A percentile compares a stretch with the other conserved stretches of the same genome.
These are phyloP conservation scores for Endoconidiophora polonica DNA, from an alignment of 2,329 filamentous ascomycete genomes.

Conservation along the genomic window DNA sequence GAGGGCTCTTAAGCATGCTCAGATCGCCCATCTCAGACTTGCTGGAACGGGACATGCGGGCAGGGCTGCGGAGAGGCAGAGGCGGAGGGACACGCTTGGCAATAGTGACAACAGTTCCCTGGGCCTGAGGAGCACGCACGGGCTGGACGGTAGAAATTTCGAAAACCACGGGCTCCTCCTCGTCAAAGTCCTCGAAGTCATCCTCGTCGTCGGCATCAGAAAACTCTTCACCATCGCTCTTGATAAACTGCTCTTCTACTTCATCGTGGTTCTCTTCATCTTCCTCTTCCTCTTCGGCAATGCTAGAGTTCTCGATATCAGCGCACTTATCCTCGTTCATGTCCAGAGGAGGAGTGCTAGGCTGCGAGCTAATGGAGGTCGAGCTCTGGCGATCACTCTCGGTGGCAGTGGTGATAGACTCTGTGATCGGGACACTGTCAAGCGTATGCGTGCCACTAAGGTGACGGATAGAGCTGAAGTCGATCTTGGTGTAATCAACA, in stretches of 20 bases:
- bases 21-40: slow-evolving; percentile 47
- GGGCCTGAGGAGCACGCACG: slow-evolving; percentile 38
- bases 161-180: slow-evolving; percentile 52
- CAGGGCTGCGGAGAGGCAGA: slow-evolving; percentile 61
- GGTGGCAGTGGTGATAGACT: slow-evolving; percentile 10
- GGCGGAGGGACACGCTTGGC: slow-evolving; percentile 64
- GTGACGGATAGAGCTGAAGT: slow-evolving; percentile 32
- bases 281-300: slow-evolving; percentile 8
- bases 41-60: slow-evolving; percentile 36
- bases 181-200: slow-evolving; percentile 31
- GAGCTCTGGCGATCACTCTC: slow-evolving; percentile 13
- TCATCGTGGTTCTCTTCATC: slow-evolving; percentile 20
- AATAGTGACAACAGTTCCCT: slow-evolving; percentile 70
- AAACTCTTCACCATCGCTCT: slow-evolving; percentile 15
- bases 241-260: slow-evolving; percentile 20
- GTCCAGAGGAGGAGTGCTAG: slow-evolving; percentile 11
- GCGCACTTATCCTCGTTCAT: slow-evolving; percentile 8
- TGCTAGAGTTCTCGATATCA: background rate
- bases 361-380: slow-evolving; percentile 9
- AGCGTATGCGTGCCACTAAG: slow-evolving; percentile 27
- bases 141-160: slow-evolving; percentile 40
- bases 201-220: slow-evolving; percentile 24
- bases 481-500: slow-evolving; percentile 43
- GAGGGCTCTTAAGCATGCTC: slow-evolving; percentile 30
- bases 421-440: slow-evolving; percentile 16